These are phyloP conservation scores for Alliaria petiolata DNA, from an alignment of 345 rosid genomes.

Conservation along the genomic window DNA sequence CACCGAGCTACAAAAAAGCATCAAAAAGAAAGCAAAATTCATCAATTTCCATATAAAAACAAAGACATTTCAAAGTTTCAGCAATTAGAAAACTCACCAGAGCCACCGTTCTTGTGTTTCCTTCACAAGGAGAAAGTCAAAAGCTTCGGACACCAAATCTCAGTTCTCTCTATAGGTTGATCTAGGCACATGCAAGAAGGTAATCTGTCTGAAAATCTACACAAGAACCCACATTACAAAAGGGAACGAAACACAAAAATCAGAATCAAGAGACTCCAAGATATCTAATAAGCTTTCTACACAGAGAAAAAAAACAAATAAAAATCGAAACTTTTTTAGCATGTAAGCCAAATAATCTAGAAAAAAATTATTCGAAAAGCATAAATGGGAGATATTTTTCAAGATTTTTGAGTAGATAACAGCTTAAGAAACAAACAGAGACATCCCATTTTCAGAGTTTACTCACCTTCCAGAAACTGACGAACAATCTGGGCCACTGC, in stretches of 20 bases:
- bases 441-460: neutral
- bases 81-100: conserved; percentile 16
- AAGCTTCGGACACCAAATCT: conserved; percentile 9
- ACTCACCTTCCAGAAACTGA: conserved; percentile 18
- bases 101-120: conserved; percentile 10
- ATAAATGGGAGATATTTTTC: neutral
- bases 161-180: conserved; percentile 8
- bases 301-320: neutral
- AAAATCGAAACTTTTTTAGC: conserved; percentile 13
- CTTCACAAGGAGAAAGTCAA: neutral
- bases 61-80: neutral
- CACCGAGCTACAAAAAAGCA: conserved; percentile 9
- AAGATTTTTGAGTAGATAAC: conserved; percentile 2
- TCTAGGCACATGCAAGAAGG: conserved; percentile 8
- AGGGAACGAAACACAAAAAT: neutral
- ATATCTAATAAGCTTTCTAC: neutral
- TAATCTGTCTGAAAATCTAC: neutral
- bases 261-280: conserved; percentile 2
- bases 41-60: neutral
- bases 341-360: neutral
- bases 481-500: conserved; percentile 29
- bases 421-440: conserved; percentile 24
- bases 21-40: neutral
- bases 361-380: neutral
- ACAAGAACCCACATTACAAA: neutral